Conservation (phyloP, 768 basidiomycete species). For the Tricholoma hemisulphureum region DNA sequence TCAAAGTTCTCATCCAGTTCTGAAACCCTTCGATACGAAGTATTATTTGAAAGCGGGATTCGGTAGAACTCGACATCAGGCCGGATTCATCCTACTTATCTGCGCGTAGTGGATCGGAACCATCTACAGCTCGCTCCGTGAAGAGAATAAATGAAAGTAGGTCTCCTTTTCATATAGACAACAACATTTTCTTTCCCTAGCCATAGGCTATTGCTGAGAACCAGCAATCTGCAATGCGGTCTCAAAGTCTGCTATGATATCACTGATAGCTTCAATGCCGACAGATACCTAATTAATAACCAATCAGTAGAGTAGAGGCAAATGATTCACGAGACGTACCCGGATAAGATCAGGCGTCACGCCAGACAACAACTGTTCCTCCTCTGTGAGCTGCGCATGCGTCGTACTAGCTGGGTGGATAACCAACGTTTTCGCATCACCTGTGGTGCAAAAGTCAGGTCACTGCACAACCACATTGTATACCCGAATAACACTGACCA, state of each 20-base stretch:
- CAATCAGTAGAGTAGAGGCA: not conserved
- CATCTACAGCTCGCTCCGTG: no score
- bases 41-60: no score
- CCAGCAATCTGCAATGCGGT: slow-evolving; percentile 18
- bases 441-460: no score
- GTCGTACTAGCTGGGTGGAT: slow-evolving; percentile 80
- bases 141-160: no score
- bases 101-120: no score
- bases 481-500: slow-evolving; percentile 34
- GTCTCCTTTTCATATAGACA: no score
- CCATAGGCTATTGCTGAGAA: not conserved
- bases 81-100: no score
- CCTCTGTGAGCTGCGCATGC: slow-evolving; percentile 61
- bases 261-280: slow-evolving; percentile 37
- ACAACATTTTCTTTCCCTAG: no score
- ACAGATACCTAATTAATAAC: slow-evolving; percentile 29
- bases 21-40: no score
- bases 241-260: slow-evolving; percentile 41
- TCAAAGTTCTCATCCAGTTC: no score
- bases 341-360: slow-evolving; percentile 76
- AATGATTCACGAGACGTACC: slow-evolving; percentile 41
- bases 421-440: slow-evolving; percentile 77
- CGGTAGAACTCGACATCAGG: no score
- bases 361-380: slow-evolving; percentile 63
- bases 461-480: no score